Conservation (phyloP, 2,329 filamentous ascomycete species). For the Aspergillus alliaceus region DNA sequence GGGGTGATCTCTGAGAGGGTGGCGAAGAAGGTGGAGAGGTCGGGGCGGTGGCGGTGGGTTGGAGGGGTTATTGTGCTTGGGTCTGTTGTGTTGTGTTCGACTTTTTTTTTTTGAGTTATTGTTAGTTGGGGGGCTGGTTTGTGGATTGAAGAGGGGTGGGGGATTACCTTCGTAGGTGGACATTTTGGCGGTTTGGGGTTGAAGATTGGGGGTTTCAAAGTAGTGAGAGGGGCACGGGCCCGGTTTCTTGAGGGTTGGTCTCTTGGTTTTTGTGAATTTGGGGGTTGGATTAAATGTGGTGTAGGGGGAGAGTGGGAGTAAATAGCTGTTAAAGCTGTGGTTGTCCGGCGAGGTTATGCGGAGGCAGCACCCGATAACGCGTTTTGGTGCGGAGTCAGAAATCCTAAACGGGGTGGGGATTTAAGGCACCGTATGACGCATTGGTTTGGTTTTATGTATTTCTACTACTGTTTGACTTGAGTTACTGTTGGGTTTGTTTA, state of each 20-base stretch:
- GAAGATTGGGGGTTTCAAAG: neutral
- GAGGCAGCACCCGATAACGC: slow-evolving; percentile 18
- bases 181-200: slow-evolving; percentile 26
- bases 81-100: slow-evolving; percentile 44
- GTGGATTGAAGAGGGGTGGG: neutral
- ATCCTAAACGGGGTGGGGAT: neutral
- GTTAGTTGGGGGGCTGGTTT: neutral
- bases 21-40: slow-evolving; percentile 65
- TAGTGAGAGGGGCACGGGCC: too few relatives aligned
- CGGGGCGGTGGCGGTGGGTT: slow-evolving; percentile 55
- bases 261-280: neutral
- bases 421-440: neutral
- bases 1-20: slow-evolving; percentile 59
- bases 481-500: too few relatives aligned
- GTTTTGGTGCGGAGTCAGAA: slow-evolving; percentile 28
- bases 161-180: slow-evolving; percentile 43
- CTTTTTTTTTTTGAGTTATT: slow-evolving; percentile 24
- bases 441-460: neutral
- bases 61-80: slow-evolving; percentile 21
- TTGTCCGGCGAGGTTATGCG: neutral
- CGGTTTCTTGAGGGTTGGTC: neutral
- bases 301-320: slow-evolving; percentile 6
- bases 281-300: slow-evolving; percentile 6
- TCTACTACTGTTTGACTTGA: neutral
- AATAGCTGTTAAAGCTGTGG: neutral